Conservation (phyloP, 768 basidiomycete genomes). For the Hericium alpestre region DNA sequence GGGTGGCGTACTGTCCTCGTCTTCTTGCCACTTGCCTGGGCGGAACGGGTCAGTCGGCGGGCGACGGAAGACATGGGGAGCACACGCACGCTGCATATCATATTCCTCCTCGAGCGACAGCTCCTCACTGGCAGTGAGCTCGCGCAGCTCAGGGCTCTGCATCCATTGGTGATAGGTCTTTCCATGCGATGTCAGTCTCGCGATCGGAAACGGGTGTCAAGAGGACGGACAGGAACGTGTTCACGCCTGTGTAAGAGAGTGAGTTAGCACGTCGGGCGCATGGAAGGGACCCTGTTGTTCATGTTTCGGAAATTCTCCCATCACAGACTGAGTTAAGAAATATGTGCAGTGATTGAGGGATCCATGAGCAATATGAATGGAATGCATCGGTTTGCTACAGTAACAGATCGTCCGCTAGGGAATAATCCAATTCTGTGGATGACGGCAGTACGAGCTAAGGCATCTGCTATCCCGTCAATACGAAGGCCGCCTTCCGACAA, state of each 20-base stretch:
- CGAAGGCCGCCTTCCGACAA: not conserved
- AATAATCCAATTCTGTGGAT: no score
- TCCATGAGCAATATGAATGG: no score
- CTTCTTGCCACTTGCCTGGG: slow-evolving; percentile 74
- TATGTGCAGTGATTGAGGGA: no score
- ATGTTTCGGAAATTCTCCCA: no score
- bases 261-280: no score
- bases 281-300: no score
- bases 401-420: no score
- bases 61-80: not conserved
- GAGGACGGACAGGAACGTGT: slow-evolving; percentile 31
- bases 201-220: not conserved
- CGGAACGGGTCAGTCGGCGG: not conserved
- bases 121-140: slow-evolving; percentile 78
- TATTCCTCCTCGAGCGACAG: slow-evolving; percentile 73
- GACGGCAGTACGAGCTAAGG: no score
- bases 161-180: slow-evolving; percentile 89
- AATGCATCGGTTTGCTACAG: no score
- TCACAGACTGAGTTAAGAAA: no score
- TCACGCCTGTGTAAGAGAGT: slow-evolving; percentile 20
- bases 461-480: no score
- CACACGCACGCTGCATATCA: slow-evolving; percentile 71
- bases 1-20: slow-evolving; percentile 58
- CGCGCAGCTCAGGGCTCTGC: slow-evolving; percentile 58
- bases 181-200: not conserved